Evolutionary conservation across 139 green algal species (phyloP), one percentile per base, ranked within the genome.

Genomic region (Chlamydomonas sphaeroides): DNA sequence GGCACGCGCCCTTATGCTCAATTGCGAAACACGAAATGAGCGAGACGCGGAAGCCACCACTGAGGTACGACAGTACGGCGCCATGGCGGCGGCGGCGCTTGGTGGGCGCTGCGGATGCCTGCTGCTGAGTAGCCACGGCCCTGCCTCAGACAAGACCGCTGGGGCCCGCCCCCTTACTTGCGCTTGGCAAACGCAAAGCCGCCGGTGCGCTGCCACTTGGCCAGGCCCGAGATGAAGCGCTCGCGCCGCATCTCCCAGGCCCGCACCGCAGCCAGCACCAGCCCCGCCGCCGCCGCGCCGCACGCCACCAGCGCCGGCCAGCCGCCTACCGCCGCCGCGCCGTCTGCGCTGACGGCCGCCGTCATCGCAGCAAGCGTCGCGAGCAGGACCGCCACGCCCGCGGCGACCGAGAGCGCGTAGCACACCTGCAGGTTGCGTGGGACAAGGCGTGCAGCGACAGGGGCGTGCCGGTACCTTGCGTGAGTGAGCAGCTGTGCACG

Each of bases 191-290:
- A 2, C 26, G 77, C 20, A 25, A 68, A 75, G 0, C 77, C 77
- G 5, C 77, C 77, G 2, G 41, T 67, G 6, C 65, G 65, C n/a
- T 38, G 33, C 77, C 77, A 84, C 26, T 61, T 20, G 21, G 25
- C 1, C 41, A 56, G 48, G 17, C 77, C 77, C 1, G 65, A 61
- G 25, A 76, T 15, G 49, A 84, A 84, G 8, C 77, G 45, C 48
- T 68, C 65, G 48, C 76, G 65, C 10, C 65, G 48, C 35, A 67
- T 68, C 26, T 18, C 25, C 77, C 82, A 84, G 26, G 63, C 63
- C 63, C 62, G 7, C n/a, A 75, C 48, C 25, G 77, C 77, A 23
- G 65, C 65, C 48, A 21, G 26, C 36, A 11, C 59, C 57, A 67
- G 56, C 48, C 30, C 76, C 72, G 17, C 42, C 38, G 42, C 33